phyloP scores from a whole-genome alignment of 2,329 filamentous ascomycete species.

The Aspergillus eucalypticola region DNA sequence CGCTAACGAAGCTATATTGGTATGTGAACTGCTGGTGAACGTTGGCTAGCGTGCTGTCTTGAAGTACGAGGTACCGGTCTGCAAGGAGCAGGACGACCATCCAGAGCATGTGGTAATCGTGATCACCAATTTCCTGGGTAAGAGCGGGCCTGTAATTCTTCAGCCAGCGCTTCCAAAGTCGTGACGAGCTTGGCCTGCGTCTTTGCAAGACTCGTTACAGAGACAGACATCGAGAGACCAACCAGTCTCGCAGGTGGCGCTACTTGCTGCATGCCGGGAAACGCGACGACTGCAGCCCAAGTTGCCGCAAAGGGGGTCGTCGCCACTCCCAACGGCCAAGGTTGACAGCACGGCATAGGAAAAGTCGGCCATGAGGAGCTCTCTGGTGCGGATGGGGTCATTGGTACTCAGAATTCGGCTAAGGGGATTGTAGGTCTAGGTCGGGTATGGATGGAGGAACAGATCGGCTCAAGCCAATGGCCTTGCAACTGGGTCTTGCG shows the following conservation, averaged over 20 bases:
- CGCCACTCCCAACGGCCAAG: neutral
- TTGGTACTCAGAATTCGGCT: neutral
- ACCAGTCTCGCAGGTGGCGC: neutral
- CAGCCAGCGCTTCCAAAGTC: slow-evolving; percentile 2
- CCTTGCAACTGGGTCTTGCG: neutral
- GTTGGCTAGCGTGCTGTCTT: neutral
- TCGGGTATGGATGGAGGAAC: neutral
- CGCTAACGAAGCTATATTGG: neutral
- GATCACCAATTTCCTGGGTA: neutral
- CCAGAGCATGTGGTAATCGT: slow-evolving; percentile 8
- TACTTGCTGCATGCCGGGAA: neutral
- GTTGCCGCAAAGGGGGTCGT: neutral
- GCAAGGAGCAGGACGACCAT: neutral
- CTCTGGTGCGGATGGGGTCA: neutral
- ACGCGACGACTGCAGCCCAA: neutral
- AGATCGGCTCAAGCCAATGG: neutral
- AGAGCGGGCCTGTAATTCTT: neutral
- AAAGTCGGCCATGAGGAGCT: neutral
- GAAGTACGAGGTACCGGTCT: neutral
- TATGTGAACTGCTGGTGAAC: neutral
- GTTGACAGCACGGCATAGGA: neutral
- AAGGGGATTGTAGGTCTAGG: neutral
- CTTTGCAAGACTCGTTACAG: neutral
- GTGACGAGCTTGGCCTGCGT: neutral
- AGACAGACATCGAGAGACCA: neutral